Evolutionary conservation across 345 rosid species (phyloP).

Genomic region (Rubroshorea leprosula): DNA sequence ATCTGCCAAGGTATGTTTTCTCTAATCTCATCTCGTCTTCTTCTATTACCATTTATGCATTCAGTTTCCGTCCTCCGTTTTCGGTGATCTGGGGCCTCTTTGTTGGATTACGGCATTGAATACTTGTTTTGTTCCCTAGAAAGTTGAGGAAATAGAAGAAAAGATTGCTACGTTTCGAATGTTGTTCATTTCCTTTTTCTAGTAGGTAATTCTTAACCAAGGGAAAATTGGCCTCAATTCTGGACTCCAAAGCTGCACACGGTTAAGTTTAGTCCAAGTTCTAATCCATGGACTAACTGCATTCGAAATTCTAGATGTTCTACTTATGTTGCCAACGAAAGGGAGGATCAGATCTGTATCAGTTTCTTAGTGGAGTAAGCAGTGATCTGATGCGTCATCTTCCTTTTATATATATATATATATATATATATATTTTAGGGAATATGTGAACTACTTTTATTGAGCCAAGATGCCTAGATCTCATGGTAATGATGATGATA

Average conservation of each 20-base stretch:
- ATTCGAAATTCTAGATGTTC: background rate
- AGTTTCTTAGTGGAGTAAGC: background rate
- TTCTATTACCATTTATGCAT: background rate
- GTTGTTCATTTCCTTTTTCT: background rate
- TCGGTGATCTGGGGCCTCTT: too few relatives aligned
- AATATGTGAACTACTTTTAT: background rate
- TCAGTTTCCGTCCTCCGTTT: background rate
- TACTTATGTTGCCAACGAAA: background rate
- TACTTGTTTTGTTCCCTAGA: background rate
- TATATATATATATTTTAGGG: background rate
- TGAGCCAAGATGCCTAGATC: background rate
- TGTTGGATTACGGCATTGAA: background rate
- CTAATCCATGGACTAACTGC: background rate
- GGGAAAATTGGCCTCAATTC: background rate
- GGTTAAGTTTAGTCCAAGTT: background rate
- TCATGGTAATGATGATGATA: background rate
- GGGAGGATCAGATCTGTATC: background rate
- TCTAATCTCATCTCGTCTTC: conserved; percentile 9
- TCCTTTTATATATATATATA: too few relatives aligned
- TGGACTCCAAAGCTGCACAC: background rate
- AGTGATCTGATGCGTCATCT: background rate
- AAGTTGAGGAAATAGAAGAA: background rate
- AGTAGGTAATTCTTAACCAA: background rate
- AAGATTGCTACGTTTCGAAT: background rate
- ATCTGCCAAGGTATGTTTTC: conserved; percentile 11